A percentile compares a stretch with the other conserved stretches of the same genome.
These are phyloP conservation scores for Linanthus parryae DNA, from an alignment of 148 eudicot genomes.

Conservation along the genomic window DNA sequence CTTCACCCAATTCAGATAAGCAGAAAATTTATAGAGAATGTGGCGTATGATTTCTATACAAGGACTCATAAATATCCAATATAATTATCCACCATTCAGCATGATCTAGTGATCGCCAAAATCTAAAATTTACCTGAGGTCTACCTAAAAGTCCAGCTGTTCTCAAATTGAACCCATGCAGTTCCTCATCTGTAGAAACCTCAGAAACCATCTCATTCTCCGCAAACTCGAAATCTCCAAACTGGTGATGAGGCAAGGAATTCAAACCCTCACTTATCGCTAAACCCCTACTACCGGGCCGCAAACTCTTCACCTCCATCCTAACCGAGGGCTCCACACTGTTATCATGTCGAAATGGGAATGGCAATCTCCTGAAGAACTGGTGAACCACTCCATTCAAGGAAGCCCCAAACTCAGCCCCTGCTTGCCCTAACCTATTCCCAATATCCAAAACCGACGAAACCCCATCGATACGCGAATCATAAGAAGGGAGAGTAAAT, in stretches of 20 bases:
- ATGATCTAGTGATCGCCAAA: not conserved
- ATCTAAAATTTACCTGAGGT: constrained; percentile 45
- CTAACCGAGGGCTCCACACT: constrained; percentile 26
- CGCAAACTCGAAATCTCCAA: constrained; percentile 47
- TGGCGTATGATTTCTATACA: too few species aligned
- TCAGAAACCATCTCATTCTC: constrained; percentile 38
- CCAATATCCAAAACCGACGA: constrained; percentile 69
- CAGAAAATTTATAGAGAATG: too few species aligned
- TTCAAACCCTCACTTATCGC: constrained; percentile 58
- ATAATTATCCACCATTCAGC: too few species aligned
- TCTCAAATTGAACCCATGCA: constrained; percentile 48
- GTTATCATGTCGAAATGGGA: constrained; percentile 56
- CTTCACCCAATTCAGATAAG: too few species aligned
- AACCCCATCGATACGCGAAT: constrained; percentile 51
- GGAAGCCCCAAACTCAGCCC: constrained; percentile 68
- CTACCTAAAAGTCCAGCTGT: constrained; percentile 51
- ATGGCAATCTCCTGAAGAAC: constrained; percentile 49
- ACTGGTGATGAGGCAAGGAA: constrained; percentile 51
- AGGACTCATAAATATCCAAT: too few species aligned
- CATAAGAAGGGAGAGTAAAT: constrained; percentile 47
- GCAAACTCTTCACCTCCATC: constrained; percentile 27
- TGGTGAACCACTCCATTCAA: constrained; percentile 80
- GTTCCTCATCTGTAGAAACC: constrained; percentile 42
- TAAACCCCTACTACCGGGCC: constrained; percentile 30
- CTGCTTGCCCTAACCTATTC: constrained; percentile 76